Evolutionary conservation across 495 filamentous ascomycete species (phyloP), one percentile per base, ranked within the genome.

Genomic region (Xylaria sp.): DNA sequence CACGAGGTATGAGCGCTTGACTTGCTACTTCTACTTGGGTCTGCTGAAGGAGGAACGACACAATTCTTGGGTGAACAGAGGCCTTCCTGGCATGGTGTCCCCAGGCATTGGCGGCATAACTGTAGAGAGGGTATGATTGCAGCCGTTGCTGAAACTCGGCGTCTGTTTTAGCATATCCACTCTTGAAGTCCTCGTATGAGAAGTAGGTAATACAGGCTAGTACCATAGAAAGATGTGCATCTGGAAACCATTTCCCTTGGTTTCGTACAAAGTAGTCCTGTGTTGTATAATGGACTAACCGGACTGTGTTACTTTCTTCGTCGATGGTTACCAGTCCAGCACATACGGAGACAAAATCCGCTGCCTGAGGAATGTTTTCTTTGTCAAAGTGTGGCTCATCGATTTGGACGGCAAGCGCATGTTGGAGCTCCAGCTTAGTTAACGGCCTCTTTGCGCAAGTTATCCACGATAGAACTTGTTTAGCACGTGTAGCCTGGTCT

Each of bases 261-360:
- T 44, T 62, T 33, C 33, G 57, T 12, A 14, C 44, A 4, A 69
- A 52, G 21, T 61, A 69, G 1, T 69, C 57, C 12, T 69, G 57
- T 9, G 67, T 21, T 12, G 67, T 69, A 15, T 53, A 53, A 17
- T 69, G 67, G 17, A 62, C 57, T n/a, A 69, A 21, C 48, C 58
- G 57, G n/a, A 62, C 33, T 40, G 85, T 79, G 12, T 73, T 41
- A 67, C 81, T 88, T 26, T 82, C 79, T 31, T 81, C 33, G 59
- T 90, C 85, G 6, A 87, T 61, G 4, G 75, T 85, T 5, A 89
- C 82, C 11, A 91, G 73, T 1, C 88, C 88, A 64, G 82, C 83
- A 71, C 88, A 90, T 3, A 85, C 80, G 1, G 83, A 84, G 7
- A 83, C 63, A 5, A 88, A 71, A 21, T 82, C 72, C 15, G 83